A percentile compares a stretch with the other conserved stretches of the same genome.
Evolutionary conservation across 2,329 filamentous ascomycete species (phyloP).

Genomic region (Sarocladium kiliense): DNA sequence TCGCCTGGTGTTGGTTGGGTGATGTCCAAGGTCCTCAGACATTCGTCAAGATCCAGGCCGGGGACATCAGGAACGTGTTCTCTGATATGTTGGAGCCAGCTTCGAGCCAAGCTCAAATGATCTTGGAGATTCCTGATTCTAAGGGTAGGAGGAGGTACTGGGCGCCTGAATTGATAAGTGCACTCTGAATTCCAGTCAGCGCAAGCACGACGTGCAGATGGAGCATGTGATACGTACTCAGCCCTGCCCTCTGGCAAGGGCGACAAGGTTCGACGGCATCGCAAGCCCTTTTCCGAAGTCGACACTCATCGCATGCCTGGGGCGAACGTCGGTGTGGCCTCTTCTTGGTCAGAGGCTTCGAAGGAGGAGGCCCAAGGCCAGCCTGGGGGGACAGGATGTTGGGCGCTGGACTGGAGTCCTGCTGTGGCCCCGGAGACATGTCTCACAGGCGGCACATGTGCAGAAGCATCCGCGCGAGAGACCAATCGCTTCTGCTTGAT

Average conservation of each 20-base stretch:
- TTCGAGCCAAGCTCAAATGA: conserved; percentile 9
- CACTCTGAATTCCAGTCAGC: no score
- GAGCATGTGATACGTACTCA: not conserved
- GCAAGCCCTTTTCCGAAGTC: conserved; percentile 10
- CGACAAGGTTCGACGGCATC: conserved; percentile 9
- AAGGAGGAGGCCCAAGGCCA: not conserved
- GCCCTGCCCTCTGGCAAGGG: conserved; percentile 5
- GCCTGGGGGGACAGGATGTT: not conserved
- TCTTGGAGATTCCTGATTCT: conserved; percentile 10
- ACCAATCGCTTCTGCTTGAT: no score
- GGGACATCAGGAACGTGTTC: conserved; percentile 3
- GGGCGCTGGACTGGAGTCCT: not conserved
- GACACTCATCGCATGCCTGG: conserved; percentile 11
- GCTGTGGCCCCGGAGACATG: not conserved
- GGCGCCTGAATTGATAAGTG: conserved; percentile 10
- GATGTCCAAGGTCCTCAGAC: conserved; percentile 9
- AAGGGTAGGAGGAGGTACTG: conserved; percentile 9
- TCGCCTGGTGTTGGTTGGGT: conserved; percentile 4
- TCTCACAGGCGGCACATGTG: not conserved
- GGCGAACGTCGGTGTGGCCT: conserved; percentile 7
- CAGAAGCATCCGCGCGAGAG: no score
- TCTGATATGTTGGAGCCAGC: conserved; percentile 10
- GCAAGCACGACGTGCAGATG: no score
- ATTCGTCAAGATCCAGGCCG: conserved; percentile 10
- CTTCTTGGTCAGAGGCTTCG: conserved; percentile 1